Evolutionary conservation across 257 asterid genomes (phyloP), one percentile per base, ranked within the genome.

Genomic region (Jasminum sambac): DNA sequence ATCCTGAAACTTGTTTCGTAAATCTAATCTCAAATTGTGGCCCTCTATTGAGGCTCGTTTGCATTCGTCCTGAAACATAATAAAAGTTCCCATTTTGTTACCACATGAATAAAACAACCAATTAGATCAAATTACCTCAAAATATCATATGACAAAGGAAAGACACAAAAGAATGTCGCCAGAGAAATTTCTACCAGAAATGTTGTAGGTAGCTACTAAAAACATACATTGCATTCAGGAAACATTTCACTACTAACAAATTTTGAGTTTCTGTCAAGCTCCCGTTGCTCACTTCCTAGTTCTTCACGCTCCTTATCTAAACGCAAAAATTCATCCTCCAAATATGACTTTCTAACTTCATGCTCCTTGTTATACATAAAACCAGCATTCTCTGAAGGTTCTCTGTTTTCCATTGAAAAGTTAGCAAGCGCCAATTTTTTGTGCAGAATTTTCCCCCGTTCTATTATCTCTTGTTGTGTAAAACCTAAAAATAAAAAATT

Each of bases 161-260:
- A n/a, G n/a, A n/a, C n/a, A n/a, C 1, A 11, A 46, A 10, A 46
- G 57, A 17, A 44, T 4, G 41, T 5, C 9, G n/a, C n/a, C 14
- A 14, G 16, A 30, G n/a, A n/a, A n/a, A n/a, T n/a, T n/a, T n/a
- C n/a, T n/a, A n/a, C n/a, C n/a, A n/a, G n/a, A n/a, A n/a, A n/a
- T n/a, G n/a, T n/a, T n/a, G n/a, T n/a, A n/a, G n/a, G n/a, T n/a
- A n/a, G n/a, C n/a, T n/a, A n/a, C n/a, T n/a, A n/a, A n/a, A n/a
- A 62, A 46, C 75, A 52, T 55, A 91, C 99, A 96, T 94, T 97
- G 80, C 98, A 91, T 75, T 94, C 98, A 17, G 90, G 86, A 80
- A 94, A 94, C 96, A 94, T 91, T 78, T 94, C 96, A 50, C 79
- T 84, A 85, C 81, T 94, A 25, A 91, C 96, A 70, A 98, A 88